A percentile compares a stretch with the other conserved stretches of the same genome.
Conservation (phyloP, 2,329 filamentous ascomycete species). For the Bipolaris victoriae region DNA sequence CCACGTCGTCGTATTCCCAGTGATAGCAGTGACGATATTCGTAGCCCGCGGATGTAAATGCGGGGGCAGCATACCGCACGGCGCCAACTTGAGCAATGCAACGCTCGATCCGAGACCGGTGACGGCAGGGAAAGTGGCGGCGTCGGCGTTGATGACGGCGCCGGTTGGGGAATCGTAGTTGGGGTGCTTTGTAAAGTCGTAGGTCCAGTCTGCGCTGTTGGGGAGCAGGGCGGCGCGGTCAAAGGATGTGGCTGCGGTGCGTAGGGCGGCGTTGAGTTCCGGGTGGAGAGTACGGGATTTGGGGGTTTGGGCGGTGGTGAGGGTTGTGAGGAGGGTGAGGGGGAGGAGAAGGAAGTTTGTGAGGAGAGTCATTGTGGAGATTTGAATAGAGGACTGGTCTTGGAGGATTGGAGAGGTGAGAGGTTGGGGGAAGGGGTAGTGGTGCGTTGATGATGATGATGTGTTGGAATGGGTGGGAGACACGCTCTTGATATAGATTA, state of each 20-base stretch:
- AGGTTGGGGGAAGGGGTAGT: not conserved
- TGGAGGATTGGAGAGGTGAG: not conserved
- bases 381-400: not conserved
- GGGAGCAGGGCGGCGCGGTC: constrained; percentile 53
- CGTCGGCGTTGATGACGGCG: constrained; percentile 59
- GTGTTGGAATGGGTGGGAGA: not conserved
- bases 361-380: constrained; percentile 7
- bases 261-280: constrained; percentile 46
- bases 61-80: constrained; percentile 60
- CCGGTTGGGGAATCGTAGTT: constrained; percentile 56
- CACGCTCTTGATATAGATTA: not conserved
- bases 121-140: constrained; percentile 58
- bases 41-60: constrained; percentile 59
- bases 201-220: constrained; percentile 54
- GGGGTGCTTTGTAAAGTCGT: constrained; percentile 55
- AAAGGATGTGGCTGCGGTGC: constrained; percentile 52
- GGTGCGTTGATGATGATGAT: not conserved
- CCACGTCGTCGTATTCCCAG: constrained; percentile 58
- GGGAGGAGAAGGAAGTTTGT: constrained; percentile 7
- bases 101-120: constrained; percentile 57
- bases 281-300: constrained; percentile 53
- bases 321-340: constrained; percentile 16
- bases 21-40: constrained; percentile 57
- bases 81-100: constrained; percentile 55
- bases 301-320: constrained; percentile 31